Evolutionary conservation across 1,284 basidiomycete species (phyloP).

Genomic region (Singerocomus inundabilis): DNA sequence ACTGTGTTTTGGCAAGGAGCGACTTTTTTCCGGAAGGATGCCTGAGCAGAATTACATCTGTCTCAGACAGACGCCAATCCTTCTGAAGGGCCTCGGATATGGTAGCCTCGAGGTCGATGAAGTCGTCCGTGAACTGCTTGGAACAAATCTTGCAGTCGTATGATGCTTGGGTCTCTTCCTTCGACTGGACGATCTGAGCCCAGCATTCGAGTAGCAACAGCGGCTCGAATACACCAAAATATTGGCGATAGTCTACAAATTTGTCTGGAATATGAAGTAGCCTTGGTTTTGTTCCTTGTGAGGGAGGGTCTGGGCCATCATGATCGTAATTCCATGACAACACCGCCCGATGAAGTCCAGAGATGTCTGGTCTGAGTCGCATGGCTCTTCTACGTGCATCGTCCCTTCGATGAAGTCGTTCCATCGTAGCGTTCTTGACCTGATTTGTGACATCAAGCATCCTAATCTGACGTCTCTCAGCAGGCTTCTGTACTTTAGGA

Average conservation of each 20-base stretch:
- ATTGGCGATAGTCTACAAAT: slow-evolving; percentile 70
- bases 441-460: slow-evolving; percentile 58
- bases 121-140: slow-evolving; percentile 68
- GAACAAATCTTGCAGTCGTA: slow-evolving; percentile 60
- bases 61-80: slow-evolving; percentile 77
- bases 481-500: slow-evolving; percentile 54
- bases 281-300: slow-evolving; percentile 36
- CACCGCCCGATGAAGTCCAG: slow-evolving; percentile 76
- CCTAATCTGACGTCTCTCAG: slow-evolving; percentile 68
- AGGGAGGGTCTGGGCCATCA: slow-evolving; percentile 58
- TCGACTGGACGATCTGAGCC: slow-evolving; percentile 82
- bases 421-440: slow-evolving; percentile 43
- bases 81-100: slow-evolving; percentile 57
- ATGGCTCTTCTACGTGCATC: slow-evolving; percentile 64
- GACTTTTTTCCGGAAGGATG: slow-evolving; percentile 49
- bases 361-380: slow-evolving; percentile 82
- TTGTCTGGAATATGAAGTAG: slow-evolving; percentile 56
- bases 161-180: slow-evolving; percentile 57
- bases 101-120: slow-evolving; percentile 69
- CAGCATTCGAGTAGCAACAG: slow-evolving; percentile 91
- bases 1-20: slow-evolving; percentile 77
- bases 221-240: slow-evolving; percentile 79
- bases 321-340: slow-evolving; percentile 87
- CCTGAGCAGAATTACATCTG: slow-evolving; percentile 74
- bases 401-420: slow-evolving; percentile 54